These are phyloP conservation scores for Epichloe aotearoae DNA, from an alignment of 2,329 filamentous ascomycete genomes.

Conservation along the genomic window DNA sequence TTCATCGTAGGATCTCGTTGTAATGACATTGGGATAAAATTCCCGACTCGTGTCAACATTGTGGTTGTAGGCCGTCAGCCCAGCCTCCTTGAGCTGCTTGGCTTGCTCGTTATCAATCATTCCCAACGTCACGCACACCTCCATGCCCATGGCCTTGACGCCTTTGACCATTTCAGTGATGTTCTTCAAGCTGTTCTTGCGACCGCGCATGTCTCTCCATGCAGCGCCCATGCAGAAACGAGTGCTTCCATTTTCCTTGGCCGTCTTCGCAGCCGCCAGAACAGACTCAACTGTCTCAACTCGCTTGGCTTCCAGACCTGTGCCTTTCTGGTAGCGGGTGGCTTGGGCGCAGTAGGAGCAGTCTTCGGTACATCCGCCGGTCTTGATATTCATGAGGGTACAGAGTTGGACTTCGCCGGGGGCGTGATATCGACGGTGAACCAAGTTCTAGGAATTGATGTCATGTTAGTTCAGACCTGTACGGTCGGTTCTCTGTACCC, in stretches of 20 bases:
- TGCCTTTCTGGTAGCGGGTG: slow-evolving; percentile 62
- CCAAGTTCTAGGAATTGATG: slow-evolving; percentile 39
- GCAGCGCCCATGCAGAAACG: slow-evolving; percentile 93
- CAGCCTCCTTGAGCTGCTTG: slow-evolving; percentile 67
- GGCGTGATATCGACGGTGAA: slow-evolving; percentile 78
- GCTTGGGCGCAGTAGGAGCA: slow-evolving; percentile 90
- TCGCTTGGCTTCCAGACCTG: slow-evolving; percentile 67
- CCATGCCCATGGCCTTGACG: slow-evolving; percentile 72
- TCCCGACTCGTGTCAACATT: slow-evolving; percentile 85
- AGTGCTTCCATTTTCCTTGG: slow-evolving; percentile 73
- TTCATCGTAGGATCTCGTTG: slow-evolving; percentile 78
- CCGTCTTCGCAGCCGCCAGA: slow-evolving; percentile 61
- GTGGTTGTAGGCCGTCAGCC: slow-evolving; percentile 86
- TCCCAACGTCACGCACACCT: slow-evolving; percentile 83
- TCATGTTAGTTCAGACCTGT: slow-evolving; percentile 7
- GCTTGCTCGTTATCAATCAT: slow-evolving; percentile 82
- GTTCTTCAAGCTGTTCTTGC: slow-evolving; percentile 71
- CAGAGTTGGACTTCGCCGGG: slow-evolving; percentile 80
- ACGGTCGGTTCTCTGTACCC: not conserved
- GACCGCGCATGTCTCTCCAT: slow-evolving; percentile 87
- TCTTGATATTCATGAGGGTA: slow-evolving; percentile 95
- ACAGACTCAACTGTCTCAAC: slow-evolving; percentile 71
- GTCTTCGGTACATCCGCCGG: slow-evolving; percentile 81
- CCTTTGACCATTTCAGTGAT: slow-evolving; percentile 78
- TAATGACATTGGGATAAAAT: slow-evolving; percentile 77